Evolutionary conservation across 1,284 basidiomycete species (phyloP).

Genomic region (Irpex sp.): DNA sequence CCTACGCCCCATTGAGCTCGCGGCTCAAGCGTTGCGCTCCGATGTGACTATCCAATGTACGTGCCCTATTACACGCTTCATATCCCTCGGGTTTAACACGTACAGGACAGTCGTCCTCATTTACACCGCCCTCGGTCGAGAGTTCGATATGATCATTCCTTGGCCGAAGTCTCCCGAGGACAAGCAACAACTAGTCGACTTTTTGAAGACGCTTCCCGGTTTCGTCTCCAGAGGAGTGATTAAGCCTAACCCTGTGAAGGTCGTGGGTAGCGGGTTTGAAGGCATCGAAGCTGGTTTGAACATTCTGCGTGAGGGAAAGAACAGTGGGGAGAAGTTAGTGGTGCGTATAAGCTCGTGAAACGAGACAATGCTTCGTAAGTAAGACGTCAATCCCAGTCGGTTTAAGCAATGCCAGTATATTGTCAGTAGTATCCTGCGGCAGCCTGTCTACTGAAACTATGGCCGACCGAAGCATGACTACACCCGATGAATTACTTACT

Average conservation of each 20-base stretch:
- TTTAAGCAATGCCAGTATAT: too few relatives aligned
- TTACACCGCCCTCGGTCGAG: constrained; percentile 20
- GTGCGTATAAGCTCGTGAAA: background rate
- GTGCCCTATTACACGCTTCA: too few relatives aligned
- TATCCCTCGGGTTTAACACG: too few relatives aligned
- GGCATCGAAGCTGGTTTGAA: constrained; percentile 21
- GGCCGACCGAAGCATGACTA: too few relatives aligned
- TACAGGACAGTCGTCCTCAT: constrained; percentile 13
- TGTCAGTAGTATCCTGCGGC: too few relatives aligned
- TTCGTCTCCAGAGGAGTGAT: constrained; percentile 17
- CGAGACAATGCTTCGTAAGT: too few relatives aligned
- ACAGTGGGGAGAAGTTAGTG: constrained; percentile 26
- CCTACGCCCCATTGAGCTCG: constrained; percentile 5
- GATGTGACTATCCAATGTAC: background rate
- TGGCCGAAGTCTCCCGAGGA: constrained; percentile 16
- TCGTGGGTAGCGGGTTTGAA: constrained; percentile 20
- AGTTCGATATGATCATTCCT: constrained; percentile 9
- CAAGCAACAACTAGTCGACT: constrained; percentile 19
- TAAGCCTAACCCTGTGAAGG: constrained; percentile 20
- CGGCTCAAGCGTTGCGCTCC: constrained; percentile 11
- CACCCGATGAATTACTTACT: too few relatives aligned
- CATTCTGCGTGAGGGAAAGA: constrained; percentile 22
- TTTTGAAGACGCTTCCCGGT: constrained; percentile 20
- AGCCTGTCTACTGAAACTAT: too few relatives aligned
- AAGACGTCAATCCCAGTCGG: too few relatives aligned